A percentile compares a stretch with the other conserved stretches of the same genome.
Evolutionary conservation across 1,284 basidiomycete species (phyloP).

Genomic region (Salmacisia buchloeana): DNA sequence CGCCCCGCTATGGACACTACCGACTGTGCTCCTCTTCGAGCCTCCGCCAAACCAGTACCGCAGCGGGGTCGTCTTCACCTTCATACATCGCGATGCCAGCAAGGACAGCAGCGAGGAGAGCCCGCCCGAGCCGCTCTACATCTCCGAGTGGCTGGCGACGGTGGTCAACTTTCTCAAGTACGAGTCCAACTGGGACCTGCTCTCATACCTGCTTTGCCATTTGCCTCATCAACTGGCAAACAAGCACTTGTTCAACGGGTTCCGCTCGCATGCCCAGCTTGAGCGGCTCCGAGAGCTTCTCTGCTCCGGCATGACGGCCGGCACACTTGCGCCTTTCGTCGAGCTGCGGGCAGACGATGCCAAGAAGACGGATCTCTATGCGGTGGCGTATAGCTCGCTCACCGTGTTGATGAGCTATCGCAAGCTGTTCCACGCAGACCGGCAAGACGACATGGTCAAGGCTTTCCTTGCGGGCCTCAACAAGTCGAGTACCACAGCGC

Average conservation of each 20-base stretch:
- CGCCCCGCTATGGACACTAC: constrained; percentile 66
- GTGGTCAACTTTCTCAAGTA: constrained; percentile 67
- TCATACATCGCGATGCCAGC: constrained; percentile 48
- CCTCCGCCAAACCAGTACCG: constrained; percentile 51
- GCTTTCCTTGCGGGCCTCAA: constrained; percentile 74
- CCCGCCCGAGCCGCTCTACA: constrained; percentile 65
- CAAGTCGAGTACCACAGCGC: constrained; percentile 71
- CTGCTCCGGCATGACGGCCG: constrained; percentile 62
- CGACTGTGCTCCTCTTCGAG: constrained; percentile 68
- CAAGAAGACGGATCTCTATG: constrained; percentile 69
- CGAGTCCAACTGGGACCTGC: constrained; percentile 85
- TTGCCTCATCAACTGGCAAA: constrained; percentile 86
- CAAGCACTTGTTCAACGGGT: constrained; percentile 94
- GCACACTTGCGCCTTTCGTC: constrained; percentile 61
- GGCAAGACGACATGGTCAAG: constrained; percentile 69
- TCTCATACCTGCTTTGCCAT: constrained; percentile 86
- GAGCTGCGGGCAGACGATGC: constrained; percentile 57
- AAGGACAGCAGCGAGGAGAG: constrained; percentile 52
- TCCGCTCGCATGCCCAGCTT: constrained; percentile 65
- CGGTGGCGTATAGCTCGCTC: constrained; percentile 79
- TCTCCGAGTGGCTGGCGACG: constrained; percentile 70
- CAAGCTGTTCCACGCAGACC: constrained; percentile 65
- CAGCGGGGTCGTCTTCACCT: constrained; percentile 57
- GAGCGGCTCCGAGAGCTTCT: constrained; percentile 65
- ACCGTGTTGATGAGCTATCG: constrained; percentile 85